Base-by-base conservation (phyloP, 169 alveolate species). In the Cryptosporidium meleagridis region DNA sequence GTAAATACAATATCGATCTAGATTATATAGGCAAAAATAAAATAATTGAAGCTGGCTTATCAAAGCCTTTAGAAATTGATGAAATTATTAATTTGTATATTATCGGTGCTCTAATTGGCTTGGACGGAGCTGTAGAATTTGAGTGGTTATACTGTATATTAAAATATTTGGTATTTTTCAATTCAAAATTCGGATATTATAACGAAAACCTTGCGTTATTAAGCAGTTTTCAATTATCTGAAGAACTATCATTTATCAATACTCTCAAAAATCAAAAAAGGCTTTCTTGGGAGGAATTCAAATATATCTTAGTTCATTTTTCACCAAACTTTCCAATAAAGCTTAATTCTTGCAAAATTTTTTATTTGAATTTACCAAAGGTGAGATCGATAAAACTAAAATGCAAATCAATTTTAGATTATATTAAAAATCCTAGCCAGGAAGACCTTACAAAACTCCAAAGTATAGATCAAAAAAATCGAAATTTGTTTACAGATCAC, bases 251-350 rank as follows among this genome's bases (percentile, higher is more conserved):
- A 12, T 80, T 80, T 23, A 16, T 37, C 5, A 41, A 65, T 41
- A 23, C 48, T 18, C 44, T 65, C 3, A 29, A 37, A 8, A 26
- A 35, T 37, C 55, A 80, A 44, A 59, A 80, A 26, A 80, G 89
- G 29, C 53, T 80, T 10, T 45, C 61, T 41, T 80, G 89, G 89
- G 89, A 80, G 14, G 80, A 80, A 8, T 65, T 80, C 52, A 37
- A 80, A 62, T 59, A 80, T 62, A 80, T 80, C 12, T 80, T 80
- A 26, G 53, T 26, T n/a, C 35, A 61, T 23, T 80, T 37, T 67
- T 80, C 89, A 16, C 89, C 89, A 21, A 80, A 80, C 37, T 80
- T 80, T 65, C 89, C 89, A 21, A 80, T 80, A 7, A 80, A 62
- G 55, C 86, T 73, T 41, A 23, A 55, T 16, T 73, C 86, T 29